Base-by-base conservation (phyloP, 352 stramenopile genomes). In the Pythium sp. region DNA sequence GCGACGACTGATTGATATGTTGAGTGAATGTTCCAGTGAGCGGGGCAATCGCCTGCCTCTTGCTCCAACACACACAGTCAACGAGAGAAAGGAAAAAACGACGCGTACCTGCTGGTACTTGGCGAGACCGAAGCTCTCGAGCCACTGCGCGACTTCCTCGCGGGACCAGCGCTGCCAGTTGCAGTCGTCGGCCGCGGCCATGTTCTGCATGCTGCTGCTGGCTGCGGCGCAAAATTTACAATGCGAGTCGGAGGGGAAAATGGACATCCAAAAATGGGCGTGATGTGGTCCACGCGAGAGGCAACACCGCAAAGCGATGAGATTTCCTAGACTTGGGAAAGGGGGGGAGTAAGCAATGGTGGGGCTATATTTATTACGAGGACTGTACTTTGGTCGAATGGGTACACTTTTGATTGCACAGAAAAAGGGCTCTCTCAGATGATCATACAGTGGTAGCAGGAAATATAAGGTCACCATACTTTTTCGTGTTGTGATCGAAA, bases 91-190 rank as follows among this genome's bases (percentile, higher is more conserved):
- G 22, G 6, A 57, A 24, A 53, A 46, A n/a, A 30, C 9, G 38
- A 46, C 26, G 26, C 55, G 54, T n/a, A 70, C 65, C 57, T 70
- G 57, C 22, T 64, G 56, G 54, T 72, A 72, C 62, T 68, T 72
- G 67, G 41, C 53, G 54, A 72, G 67, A 9, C 67, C 54, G 34
- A 72, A 32, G 22, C 38, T 38, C 47, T 65, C 67, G 54, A 72
- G 67, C 67, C 67, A 72, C 38, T 51, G 54, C 54, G 60, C 67
- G 53, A 72, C 67, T 41, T 72, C 67, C 51, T 72, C 67, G 34
- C 67, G 67, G 24, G 51, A 56, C 67, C 67, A 72, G 41, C 26
- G 60, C 55, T 57, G 41, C 67, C 67, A 72, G 34, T 54, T 36
- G 12, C 15, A 43, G 15, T 22, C 49, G 38, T 58, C 63, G 46